Evolutionary conservation across 1,139 yeast genomes (phyloP), one percentile per base, ranked within the genome.

Genomic region (Yamadazyma aaseri): DNA sequence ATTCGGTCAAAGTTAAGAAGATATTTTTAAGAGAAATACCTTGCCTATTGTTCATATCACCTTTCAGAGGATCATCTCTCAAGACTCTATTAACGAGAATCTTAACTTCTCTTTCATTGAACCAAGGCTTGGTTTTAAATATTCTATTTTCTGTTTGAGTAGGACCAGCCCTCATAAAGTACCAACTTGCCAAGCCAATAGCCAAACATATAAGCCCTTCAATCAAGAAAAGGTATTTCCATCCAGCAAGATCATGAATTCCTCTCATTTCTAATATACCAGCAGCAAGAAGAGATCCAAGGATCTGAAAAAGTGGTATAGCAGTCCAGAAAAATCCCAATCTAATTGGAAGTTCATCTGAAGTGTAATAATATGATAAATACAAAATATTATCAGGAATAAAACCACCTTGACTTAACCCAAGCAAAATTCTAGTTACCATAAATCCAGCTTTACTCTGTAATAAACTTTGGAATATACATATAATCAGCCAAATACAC

Each of bases 61-160:
- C 81, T 51, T 79, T 79, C 2, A 71, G 56, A 4, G 84, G 83
- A 45, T 79, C 85, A 48, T 79, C 82, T 42, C 83, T 55, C 34
- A 79, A 55, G 3, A 79, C 62, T 35, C 75, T 63, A 44, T 78
- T 42, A 29, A 41, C 45, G 12, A 45, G 36, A 26, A 63, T 59
- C 38, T 53, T 59, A 31, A 58, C 66, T 40, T 63, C 66, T 32
- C 66, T 41, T 3, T 60, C 67, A 15, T 63, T 54, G 31, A 53
- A 63, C 68, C 67, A 63, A 12, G 67, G 68, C 15, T 62, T 58
- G 22, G 53, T 53, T 6, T 57, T 39, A 28, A 45, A 54, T 52
- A 35, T 31, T 44, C 55, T 7, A 65, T 61, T 33, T 56, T 57
- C 5, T 52, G 60, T 1, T 22, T 30, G 34, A 11, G 36, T 33